Base-by-base conservation (phyloP, 2,329 filamentous ascomycete genomes). In the Hyphodiscus sp. region DNA sequence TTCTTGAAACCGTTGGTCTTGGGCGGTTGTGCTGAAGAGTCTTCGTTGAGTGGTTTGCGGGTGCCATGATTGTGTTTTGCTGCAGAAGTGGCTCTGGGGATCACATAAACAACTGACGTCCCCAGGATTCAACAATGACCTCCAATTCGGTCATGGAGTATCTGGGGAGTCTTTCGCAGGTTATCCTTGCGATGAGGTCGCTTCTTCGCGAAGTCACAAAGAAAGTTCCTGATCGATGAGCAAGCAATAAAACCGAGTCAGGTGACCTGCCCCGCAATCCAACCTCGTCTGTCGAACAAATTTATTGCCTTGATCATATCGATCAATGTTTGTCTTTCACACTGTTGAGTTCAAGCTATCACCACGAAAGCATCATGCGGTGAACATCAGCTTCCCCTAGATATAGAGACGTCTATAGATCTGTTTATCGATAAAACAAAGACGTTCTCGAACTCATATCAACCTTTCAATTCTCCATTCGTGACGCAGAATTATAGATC, bases 11-110 rank as follows among this genome's bases (percentile, higher is more conserved):
- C n/a, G 58, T 51, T 47, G 62, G 61, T 29, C 65, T 61, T 41
- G 53, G 57, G 26, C 63, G 62, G 48, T 64, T 65, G 52, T 65
- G 61, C 57, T 67, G 66, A 13, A 67, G 55, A 49, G 53, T 58
- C 54, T 65, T 67, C 41, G 63, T 58, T 23, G 65, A 55, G 45
- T 61, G 57, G 58, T 48, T 61, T 47, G 59, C 46, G 23, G 64
- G 58, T 38, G 63, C 60, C 65, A 67, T 68, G 41, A 53, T 51
- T 59, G 52, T 42, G 33, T 13, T 38, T 38, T 4, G 11, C 16
- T 38, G 11, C 33, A 45, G 18, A 23, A 19, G 4, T n/a, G 42
- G 18, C 11, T 23, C n/a, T 18, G 42, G 42, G 42, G 42, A 47
- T 47, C 26, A 47, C 26, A 8, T 47, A 13, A 11, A 47, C 20